phyloP scores from a whole-genome alignment of 116 monocot genomes.

The Thalassia testudinum region DNA sequence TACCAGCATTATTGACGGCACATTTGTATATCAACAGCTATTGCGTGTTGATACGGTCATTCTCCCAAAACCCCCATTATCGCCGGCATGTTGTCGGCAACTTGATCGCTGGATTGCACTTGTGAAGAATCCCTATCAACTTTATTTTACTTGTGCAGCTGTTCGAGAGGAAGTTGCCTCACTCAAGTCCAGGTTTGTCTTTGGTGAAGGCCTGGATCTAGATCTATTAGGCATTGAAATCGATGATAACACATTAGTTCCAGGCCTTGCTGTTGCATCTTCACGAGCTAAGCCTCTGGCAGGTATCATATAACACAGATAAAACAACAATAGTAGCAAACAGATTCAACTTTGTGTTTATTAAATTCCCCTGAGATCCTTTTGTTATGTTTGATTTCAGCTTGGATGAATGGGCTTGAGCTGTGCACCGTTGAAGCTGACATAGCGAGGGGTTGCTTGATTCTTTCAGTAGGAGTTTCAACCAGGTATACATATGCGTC shows the following conservation, averaged over 20 bases:
- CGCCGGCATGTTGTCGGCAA: too few species aligned
- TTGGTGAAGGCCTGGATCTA: slow-evolving; percentile 75
- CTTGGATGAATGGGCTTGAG: slow-evolving; percentile 97
- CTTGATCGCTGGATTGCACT: too few species aligned
- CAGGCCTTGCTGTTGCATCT: slow-evolving; percentile 91
- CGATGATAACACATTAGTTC: slow-evolving; percentile 49
- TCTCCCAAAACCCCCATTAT: too few species aligned
- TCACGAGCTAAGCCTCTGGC: slow-evolving; percentile 86
- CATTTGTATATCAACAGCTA: too few species aligned
- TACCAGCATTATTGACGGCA: too few species aligned
- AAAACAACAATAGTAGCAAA: too few species aligned
- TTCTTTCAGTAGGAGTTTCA: slow-evolving; percentile 68
- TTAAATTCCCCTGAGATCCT: slow-evolving; percentile 5
- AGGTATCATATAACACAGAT: slow-evolving; percentile 21
- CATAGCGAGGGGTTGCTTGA: slow-evolving; percentile 30
- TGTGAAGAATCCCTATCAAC: too few species aligned
- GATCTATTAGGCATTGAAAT: slow-evolving; percentile 85
- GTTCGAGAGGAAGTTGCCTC: slow-evolving; percentile 55
- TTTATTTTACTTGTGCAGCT: slow-evolving; percentile 26
- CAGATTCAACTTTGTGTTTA: not conserved
- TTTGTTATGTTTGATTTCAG: slow-evolving; percentile 14
- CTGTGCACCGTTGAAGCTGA: slow-evolving; percentile 63
- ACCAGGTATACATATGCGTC: slow-evolving; percentile 86
- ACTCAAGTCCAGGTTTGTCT: slow-evolving; percentile 37
- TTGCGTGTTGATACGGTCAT: too few species aligned